These are phyloP conservation scores for Alternaria burnsii DNA, from an alignment of 2,329 filamentous ascomycete species.

Conservation along the genomic window DNA sequence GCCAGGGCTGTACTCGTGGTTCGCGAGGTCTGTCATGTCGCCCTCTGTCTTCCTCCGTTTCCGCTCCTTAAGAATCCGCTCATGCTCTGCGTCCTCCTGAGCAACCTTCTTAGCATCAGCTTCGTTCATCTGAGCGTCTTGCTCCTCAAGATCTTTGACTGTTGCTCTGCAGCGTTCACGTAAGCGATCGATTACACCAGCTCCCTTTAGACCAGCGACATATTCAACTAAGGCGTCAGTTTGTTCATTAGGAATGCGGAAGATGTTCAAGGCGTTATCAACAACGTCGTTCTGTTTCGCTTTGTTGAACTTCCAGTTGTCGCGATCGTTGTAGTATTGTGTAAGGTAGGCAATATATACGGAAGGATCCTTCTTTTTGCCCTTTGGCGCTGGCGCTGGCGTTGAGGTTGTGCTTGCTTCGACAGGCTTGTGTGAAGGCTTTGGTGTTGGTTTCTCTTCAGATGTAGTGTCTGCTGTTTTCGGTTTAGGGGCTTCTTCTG, in stretches of 20 bases:
- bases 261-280: slow-evolving; percentile 79
- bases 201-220: slow-evolving; percentile 79
- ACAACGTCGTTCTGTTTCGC: slow-evolving; percentile 86
- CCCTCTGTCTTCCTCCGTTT: slow-evolving; percentile 43
- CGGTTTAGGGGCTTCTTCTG: slow-evolving; percentile 11
- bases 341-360: slow-evolving; percentile 79
- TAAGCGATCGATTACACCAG: slow-evolving; percentile 71
- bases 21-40: slow-evolving; percentile 36
- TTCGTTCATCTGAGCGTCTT: slow-evolving; percentile 49
- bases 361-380: slow-evolving; percentile 60
- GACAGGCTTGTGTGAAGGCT: slow-evolving; percentile 2
- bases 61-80: slow-evolving; percentile 43
- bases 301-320: slow-evolving; percentile 95
- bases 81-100: slow-evolving; percentile 48
- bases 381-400: slow-evolving; percentile 14
- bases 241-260: slow-evolving; percentile 74
- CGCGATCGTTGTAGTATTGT: slow-evolving; percentile 74
- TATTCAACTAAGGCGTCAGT: slow-evolving; percentile 77
- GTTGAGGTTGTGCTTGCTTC: neutral
- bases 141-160: slow-evolving; percentile 61
- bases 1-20: slow-evolving; percentile 38
- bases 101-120: slow-evolving; percentile 45
- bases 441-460: slow-evolving; percentile 1
- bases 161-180: slow-evolving; percentile 71
- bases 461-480: slow-evolving; percentile 2